Base-by-base conservation (phyloP, 371 early-diverging fungal genomes). In the Smittium mucronatum region DNA sequence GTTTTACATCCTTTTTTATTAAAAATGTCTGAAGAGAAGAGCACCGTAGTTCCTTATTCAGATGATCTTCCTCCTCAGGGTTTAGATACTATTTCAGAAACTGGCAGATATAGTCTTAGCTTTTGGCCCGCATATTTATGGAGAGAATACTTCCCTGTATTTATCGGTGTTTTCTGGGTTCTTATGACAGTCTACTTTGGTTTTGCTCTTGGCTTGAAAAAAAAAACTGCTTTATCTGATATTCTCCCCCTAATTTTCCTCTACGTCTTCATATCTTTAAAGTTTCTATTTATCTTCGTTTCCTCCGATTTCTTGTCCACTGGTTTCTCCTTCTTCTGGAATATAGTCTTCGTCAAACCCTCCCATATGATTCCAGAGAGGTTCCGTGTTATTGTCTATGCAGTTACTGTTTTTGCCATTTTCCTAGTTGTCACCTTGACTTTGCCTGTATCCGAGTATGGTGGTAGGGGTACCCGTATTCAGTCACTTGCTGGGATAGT, bases 401-500 rank as follows among this genome's bases (percentile, higher is more conserved):
- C 80, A 59, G 77, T 68, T 2, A 58, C 74, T 8, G 80, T 89
- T 57, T 70, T 88, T 34, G 80, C 85, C 29, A 84, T 85, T 59
- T 81, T 87, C 17, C 75, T 90, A 64, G 57, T 82, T 15, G 73
- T 78, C 30, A 72, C 79, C 1, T 35, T 81, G 28, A 63, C 73
- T 8, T 75, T 85, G n/a, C 84, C 87, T 0, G 81, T 79, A 35
- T 81, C 77, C 58, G 70, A 67, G 0, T 72, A 76, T 29, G 88
- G 89, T 28, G 86, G 78, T 64, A 85, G 88, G 47, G 71, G 84
- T 36, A 85, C 87, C 68, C 85, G 94, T 32, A 68, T 91, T 64
- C 89, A 90, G 78, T 88, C 91, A 57, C 76, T 91, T 64, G 76
- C 84, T 69, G 95, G 93, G 35, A 75, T 93, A 36, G 47, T 85